These are phyloP conservation scores for Plasmodium fragile DNA, from an alignment of 169 alveolate species.

Conservation along the genomic window DNA sequence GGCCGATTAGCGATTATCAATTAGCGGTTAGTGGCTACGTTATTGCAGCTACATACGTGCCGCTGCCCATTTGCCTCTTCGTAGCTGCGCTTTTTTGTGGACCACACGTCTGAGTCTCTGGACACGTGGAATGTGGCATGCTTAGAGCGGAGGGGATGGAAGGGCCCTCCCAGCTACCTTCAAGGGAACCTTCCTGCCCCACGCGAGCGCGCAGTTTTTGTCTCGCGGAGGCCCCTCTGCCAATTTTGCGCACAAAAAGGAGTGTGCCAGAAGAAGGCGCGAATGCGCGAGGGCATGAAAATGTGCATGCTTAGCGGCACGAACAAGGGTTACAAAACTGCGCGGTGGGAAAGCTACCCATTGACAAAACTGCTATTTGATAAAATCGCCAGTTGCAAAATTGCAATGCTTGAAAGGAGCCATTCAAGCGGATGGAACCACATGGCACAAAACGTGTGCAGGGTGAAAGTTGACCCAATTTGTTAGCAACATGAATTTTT, in stretches of 20 bases:
- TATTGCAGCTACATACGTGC: background rate
- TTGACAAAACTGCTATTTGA: background rate
- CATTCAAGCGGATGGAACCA: background rate
- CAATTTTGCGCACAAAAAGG: background rate
- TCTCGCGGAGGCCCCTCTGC: background rate
- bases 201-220: background rate
- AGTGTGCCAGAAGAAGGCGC: background rate
- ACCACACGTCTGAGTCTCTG: background rate
- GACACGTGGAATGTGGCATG: background rate
- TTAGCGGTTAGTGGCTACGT: background rate
- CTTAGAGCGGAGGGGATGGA: background rate
- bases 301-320: background rate
- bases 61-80: background rate
- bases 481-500: background rate
- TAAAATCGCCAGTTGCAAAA: background rate
- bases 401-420: background rate
- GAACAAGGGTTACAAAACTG: conserved; percentile 1
- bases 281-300: background rate
- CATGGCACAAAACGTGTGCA: background rate
- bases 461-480: background rate
- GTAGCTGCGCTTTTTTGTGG: background rate
- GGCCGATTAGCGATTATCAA: background rate
- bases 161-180: background rate
- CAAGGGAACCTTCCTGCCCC: background rate
- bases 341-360: background rate